Conservation (phyloP, 148 eudicot genomes). For the Vaccinium darrowii region DNA sequence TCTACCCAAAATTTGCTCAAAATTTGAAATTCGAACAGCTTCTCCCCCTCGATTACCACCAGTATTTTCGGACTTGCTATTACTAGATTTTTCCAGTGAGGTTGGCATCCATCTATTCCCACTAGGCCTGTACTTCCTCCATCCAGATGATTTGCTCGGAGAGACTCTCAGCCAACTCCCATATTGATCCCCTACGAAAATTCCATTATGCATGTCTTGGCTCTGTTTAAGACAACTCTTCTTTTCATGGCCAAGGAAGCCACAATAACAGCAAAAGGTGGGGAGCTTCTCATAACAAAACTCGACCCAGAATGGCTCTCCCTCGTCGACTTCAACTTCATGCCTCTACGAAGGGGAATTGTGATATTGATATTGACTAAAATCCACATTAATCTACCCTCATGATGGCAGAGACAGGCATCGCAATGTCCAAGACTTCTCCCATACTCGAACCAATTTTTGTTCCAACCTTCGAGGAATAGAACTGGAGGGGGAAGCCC, state of each 20-base stretch:
- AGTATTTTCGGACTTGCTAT: too few relatives aligned
- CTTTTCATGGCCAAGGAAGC: background rate
- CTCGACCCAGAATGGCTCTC: background rate
- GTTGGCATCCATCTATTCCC: too few relatives aligned
- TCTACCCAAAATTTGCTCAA: too few relatives aligned
- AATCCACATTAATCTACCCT: background rate
- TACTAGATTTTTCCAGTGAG: too few relatives aligned
- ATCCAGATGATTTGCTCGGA: too few relatives aligned
- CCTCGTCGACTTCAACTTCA: background rate
- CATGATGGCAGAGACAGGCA: background rate
- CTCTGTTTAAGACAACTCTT: background rate
- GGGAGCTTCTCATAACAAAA: background rate
- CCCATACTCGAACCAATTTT: background rate
- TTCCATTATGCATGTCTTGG: background rate
- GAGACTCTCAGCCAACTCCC: too few relatives aligned
- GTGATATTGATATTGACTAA: background rate
- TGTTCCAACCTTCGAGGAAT: background rate
- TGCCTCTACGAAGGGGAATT: background rate
- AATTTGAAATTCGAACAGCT: too few relatives aligned
- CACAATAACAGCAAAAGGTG: background rate
- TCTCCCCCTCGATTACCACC: too few relatives aligned
- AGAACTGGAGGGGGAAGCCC: background rate
- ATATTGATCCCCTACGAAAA: too few relatives aligned
- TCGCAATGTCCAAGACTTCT: too few relatives aligned
- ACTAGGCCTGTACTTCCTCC: too few relatives aligned